A percentile compares a stretch with the other conserved stretches of the same genome.
phyloP scores from a whole-genome alignment of 2,329 filamentous ascomycete genomes.

The Sclerotinia glacialis region DNA sequence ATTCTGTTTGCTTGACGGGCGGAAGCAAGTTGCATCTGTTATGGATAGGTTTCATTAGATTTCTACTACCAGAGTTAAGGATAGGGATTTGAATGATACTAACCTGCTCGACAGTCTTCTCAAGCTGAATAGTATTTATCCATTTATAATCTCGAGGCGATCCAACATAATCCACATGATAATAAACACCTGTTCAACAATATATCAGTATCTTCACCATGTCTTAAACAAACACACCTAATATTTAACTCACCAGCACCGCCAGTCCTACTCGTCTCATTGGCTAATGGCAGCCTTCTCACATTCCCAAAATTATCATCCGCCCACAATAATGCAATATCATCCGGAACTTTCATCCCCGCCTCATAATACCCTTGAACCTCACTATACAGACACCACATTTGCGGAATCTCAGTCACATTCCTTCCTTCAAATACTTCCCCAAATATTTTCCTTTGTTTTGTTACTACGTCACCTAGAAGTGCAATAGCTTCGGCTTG shows the following conservation, averaged over 20 bases:
- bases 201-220: neutral
- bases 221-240: neutral
- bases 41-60: neutral
- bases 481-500: constrained; percentile 55
- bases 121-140: constrained; percentile 65
- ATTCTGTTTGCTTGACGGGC: constrained; percentile 52
- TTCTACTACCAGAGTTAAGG: neutral
- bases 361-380: constrained; percentile 67
- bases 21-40: constrained; percentile 60
- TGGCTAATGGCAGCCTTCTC: constrained; percentile 56
- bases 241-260: constrained; percentile 50
- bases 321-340: constrained; percentile 65
- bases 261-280: constrained; percentile 58
- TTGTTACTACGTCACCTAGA: constrained; percentile 58
- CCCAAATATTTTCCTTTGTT: constrained; percentile 57
- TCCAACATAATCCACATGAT: constrained; percentile 55
- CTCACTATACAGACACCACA: constrained; percentile 74
- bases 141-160: constrained; percentile 51
- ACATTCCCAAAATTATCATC: constrained; percentile 70
- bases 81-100: neutral
- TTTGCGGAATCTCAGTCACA: constrained; percentile 55
- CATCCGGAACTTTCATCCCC: constrained; percentile 62
- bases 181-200: constrained; percentile 50
- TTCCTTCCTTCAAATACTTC: constrained; percentile 50
- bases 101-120: constrained; percentile 60